These are phyloP conservation scores for Annona cherimola DNA, from an alignment of 164 flowering plant genomes.

Conservation along the genomic window DNA sequence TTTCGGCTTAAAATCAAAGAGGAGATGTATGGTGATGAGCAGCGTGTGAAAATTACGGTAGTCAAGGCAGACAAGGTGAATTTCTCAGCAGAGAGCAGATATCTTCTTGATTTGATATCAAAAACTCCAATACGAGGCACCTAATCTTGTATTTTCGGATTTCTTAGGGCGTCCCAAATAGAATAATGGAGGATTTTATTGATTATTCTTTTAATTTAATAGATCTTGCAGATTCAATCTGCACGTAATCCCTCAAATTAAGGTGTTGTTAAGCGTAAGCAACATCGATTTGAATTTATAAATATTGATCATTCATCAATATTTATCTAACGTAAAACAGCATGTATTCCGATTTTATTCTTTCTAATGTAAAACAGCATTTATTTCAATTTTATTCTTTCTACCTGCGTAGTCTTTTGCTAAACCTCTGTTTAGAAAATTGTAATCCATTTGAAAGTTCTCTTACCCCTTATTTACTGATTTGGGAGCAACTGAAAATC, in stretches of 20 bases:
- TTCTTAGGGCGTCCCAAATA: not conserved
- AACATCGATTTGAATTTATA: no score
- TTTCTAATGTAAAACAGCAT: no score
- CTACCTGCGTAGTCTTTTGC: no score
- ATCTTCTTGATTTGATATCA: conserved; percentile 45
- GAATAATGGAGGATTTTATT: not conserved
- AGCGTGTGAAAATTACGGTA: conserved; percentile 75
- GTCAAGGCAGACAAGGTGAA: conserved; percentile 70
- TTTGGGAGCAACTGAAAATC: no score
- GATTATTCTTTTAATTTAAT: not conserved
- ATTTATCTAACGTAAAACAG: no score
- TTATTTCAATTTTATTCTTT: no score
- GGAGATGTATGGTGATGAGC: conserved; percentile 87
- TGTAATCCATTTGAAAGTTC: no score
- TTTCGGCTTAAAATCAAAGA: conserved; percentile 88
- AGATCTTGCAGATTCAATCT: not conserved
- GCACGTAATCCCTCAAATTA: not conserved
- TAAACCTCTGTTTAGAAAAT: no score
- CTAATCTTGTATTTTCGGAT: not conserved
- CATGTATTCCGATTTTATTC: no score
- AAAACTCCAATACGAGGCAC: conserved; percentile 12
- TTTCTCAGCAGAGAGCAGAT: conserved; percentile 49
- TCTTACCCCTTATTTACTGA: no score
- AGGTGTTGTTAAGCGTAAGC: not conserved
- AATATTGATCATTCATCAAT: no score